Base-by-base conservation (phyloP, 192 early-diverging fungal species). In the Umbelopsis sp. region DNA sequence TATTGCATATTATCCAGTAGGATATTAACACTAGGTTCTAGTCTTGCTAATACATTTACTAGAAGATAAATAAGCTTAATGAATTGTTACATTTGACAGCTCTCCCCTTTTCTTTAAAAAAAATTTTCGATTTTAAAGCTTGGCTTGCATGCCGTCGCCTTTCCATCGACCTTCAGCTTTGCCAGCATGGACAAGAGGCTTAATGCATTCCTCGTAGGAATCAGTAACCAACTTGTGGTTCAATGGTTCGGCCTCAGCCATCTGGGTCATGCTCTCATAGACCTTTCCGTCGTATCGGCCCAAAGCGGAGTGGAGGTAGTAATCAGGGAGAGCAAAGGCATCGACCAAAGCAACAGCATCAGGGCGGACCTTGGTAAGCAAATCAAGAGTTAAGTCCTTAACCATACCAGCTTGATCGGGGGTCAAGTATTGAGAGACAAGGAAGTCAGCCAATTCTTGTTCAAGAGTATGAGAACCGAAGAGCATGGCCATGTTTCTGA, bases 331-430 rank as follows among this genome's bases (percentile, higher is more conserved):
- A 20, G 85, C 86, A 81, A 92, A 95, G 0, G 93, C 86, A 47
- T 96, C 95, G 21, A 93, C 92, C 14, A 96, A 83, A 0, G 90
- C 81, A 21, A 96, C 86, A 16, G 91, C 91, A 74, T 96, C 86
- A 56, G 85, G 87, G 14, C 93, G 84, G 14, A 96, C 79, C 29
- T 88, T 85, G 56, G 84, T 83, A 53, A 93, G 83, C 8, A 87
- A 51, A 14, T 74, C 77, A 26, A 86, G 83, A 59, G 91, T 80
- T 0, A 77, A 69, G 8, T 71, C 45, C 66, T 86, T 87, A 45
- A 94, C 49, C 80, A 83, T 73, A 2, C 74, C 69, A 2, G 83
- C 72, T 50, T 91, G 87, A 45, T 75, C 74, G 25, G 80, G 47
- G 17, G 78, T 79, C 50, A 94, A 68, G 10, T 88, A 85, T 6